Evolutionary conservation across 805 yeast species (phyloP), one percentile per base, ranked within the genome.

Genomic region (Cyberlindnera meyerae): DNA sequence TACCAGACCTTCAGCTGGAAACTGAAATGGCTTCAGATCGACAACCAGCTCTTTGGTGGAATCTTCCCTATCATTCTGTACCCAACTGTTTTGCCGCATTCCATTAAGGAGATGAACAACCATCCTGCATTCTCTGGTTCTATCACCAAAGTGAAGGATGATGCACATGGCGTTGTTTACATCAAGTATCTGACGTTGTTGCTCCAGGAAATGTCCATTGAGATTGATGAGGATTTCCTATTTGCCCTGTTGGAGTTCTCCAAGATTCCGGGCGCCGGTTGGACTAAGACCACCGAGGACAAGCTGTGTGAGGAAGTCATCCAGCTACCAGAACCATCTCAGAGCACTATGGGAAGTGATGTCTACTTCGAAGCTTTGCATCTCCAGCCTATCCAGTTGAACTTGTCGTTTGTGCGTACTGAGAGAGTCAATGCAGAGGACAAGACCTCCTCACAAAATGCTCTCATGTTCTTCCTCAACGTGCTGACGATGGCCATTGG

Each of bases 401-500:
- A 93, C 54, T 55, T 93, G 37, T 89, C 97, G 4, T 93, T 94
- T 66, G 87, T 86, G 18, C 75, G 97, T 44, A 85, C 95, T 0
- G 96, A 88, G 51, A 66, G 85, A 39, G 69, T 82, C 22, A 75
- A 78, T 53, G 78, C 74, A 5, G 83, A 77, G 37, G 86, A 79
- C 37, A 71, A 71, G 25, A 72, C 79, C 11, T 62, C 73, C 3
- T 65, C 83, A 3, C 79, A 77, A 31, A 81, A 79, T 45, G 68
- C 93, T 0, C 56, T 89, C 33, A 73, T 81, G 73, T 82, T 84
- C 57, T 77, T 87, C 44, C 68, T 86, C 47, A 87, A 93, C 57
- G 79, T 90, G 26, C 65, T 93, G 42, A 88, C 97, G 0, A 89
- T 90, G 97, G 95, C 98, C 0, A 76, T 93, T 44, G 98, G 97